Evolutionary conservation across 2,329 filamentous ascomycete genomes (phyloP).

Genomic region (Calonectria pseudoturangicola): DNA sequence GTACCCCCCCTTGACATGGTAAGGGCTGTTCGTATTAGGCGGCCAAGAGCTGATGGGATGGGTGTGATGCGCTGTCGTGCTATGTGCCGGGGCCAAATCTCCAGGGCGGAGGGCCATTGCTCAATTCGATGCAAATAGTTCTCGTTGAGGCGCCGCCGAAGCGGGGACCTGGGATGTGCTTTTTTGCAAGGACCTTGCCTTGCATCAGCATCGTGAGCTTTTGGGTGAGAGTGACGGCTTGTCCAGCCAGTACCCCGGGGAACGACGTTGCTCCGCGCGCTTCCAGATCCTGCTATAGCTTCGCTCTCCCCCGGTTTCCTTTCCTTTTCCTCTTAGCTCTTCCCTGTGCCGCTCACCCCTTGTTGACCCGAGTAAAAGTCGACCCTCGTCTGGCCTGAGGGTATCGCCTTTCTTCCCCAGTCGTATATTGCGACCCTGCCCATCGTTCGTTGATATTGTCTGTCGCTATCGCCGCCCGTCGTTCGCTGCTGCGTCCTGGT

Average conservation of each 20-base stretch:
- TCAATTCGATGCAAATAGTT: constrained; percentile 33
- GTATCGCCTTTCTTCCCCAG: constrained; percentile 18
- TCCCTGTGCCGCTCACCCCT: constrained; percentile 31
- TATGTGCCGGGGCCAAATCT: constrained; percentile 40
- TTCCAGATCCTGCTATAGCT: constrained; percentile 51
- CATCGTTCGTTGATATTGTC: constrained; percentile 39
- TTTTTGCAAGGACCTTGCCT: constrained; percentile 40
- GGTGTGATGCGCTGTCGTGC: constrained; percentile 51
- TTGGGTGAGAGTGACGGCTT: constrained; percentile 11
- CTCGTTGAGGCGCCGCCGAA: constrained; percentile 47
- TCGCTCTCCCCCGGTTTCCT: constrained; percentile 45
- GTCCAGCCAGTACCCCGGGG: constrained; percentile 21
- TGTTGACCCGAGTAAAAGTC: constrained; percentile 43
- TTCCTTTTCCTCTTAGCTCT: constrained; percentile 12
- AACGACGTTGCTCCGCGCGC: constrained; percentile 1
- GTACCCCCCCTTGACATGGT: constrained; percentile 14
- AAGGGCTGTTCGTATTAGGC: constrained; percentile 46
- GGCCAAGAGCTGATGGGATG: constrained; percentile 35
- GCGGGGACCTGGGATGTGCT: constrained; percentile 33
- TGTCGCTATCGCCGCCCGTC: constrained; percentile 38
- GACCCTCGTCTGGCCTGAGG: constrained; percentile 23
- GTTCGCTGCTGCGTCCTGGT: constrained; percentile 36
- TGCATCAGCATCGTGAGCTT: constrained; percentile 31
- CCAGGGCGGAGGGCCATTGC: not conserved
- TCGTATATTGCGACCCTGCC: constrained; percentile 36